phyloP scores from a whole-genome alignment of 768 basidiomycete species.

The Boletus insuetus region DNA sequence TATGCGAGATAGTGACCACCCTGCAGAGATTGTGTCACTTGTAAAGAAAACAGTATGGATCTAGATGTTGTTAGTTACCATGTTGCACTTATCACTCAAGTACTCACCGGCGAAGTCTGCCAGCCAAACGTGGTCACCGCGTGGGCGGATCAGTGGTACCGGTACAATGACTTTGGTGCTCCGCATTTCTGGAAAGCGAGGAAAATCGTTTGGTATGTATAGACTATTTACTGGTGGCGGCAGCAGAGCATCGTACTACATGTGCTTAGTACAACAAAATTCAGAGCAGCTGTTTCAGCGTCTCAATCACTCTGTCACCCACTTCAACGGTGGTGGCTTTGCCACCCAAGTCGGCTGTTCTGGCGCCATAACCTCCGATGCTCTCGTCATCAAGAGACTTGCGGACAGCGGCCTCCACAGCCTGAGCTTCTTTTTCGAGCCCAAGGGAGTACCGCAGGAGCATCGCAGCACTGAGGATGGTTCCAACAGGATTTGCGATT shows the following conservation, averaged over 20 bases:
- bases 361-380: conserved; percentile 69
- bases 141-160: too few species aligned
- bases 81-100: too few species aligned
- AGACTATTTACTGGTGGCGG: too few species aligned
- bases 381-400: conserved; percentile 76
- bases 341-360: conserved; percentile 89
- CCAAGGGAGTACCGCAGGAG: conserved; percentile 94
- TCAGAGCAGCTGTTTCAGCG: conserved; percentile 58
- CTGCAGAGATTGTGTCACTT: neutral
- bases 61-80: too few species aligned
- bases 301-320: conserved; percentile 80
- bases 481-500: conserved; percentile 93
- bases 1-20: too few species aligned
- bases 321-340: conserved; percentile 70
- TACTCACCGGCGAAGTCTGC: too few species aligned
- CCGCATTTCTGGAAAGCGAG: too few species aligned
- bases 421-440: conserved; percentile 76
- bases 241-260: too few species aligned
- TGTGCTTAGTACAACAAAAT: neutral
- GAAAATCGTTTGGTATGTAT: too few species aligned
- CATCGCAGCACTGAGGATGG: conserved; percentile 92
- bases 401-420: conserved; percentile 88
- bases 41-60: neutral
- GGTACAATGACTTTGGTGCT: too few species aligned
- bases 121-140: too few species aligned